Conservation (phyloP, 768 basidiomycete species). For the Suillus brevipes region DNA sequence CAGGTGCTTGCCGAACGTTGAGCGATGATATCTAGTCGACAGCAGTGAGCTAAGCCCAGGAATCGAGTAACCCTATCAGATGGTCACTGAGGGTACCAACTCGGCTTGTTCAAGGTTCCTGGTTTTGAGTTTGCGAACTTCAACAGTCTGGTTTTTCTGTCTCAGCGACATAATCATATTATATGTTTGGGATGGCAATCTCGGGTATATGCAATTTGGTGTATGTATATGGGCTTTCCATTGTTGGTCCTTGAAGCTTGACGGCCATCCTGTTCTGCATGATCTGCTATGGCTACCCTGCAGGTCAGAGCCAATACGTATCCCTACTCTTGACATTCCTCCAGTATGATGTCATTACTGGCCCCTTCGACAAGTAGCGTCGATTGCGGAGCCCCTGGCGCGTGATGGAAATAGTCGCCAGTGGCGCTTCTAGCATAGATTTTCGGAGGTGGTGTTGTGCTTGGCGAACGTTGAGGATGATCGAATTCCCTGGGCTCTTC, state of each 20-base stretch:
- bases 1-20: no score
- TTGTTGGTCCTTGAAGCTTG: background rate
- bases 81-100: no score
- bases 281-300: background rate
- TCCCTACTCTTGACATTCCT: background rate
- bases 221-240: background rate
- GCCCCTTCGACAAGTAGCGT: background rate
- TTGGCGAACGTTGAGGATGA: background rate
- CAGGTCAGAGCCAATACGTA: background rate
- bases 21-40: no score
- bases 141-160: background rate
- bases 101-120: no score
- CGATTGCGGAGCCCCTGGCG: background rate
- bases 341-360: background rate
- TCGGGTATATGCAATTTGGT: background rate
- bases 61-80: no score
- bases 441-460: background rate
- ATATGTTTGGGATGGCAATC: background rate
- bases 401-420: background rate
- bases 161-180: background rate
- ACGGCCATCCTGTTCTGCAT: background rate
- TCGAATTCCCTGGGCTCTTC: background rate
- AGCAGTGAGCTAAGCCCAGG: no score
- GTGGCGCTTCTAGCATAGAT: constrained; percentile 1
- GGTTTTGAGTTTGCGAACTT: background rate